Evolutionary conservation across 1,284 basidiomycete genomes (phyloP).

Genomic region (Abortiporus biennis): DNA sequence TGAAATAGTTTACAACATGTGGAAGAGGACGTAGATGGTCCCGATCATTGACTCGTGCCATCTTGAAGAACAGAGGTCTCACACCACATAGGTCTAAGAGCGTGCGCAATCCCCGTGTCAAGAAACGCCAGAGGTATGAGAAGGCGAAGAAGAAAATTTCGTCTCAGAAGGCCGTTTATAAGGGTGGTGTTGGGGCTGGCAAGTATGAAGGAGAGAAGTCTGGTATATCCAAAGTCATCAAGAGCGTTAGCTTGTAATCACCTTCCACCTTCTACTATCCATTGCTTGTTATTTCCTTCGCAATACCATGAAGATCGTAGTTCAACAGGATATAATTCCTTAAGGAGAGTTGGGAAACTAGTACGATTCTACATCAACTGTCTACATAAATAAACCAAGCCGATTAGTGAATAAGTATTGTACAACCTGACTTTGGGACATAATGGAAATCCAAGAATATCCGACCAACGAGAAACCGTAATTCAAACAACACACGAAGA

Average conservation of each 20-base stretch:
- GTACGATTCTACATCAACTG: too few species aligned
- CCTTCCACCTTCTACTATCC: background rate
- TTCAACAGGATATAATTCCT: too few species aligned
- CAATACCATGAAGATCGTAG: background rate
- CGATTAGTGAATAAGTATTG: too few species aligned
- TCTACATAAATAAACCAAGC: too few species aligned
- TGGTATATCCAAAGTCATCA: constrained; percentile 86
- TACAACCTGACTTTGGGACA: too few species aligned
- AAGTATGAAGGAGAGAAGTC: constrained; percentile 67
- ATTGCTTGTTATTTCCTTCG: background rate
- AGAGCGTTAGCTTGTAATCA: constrained; percentile 66
- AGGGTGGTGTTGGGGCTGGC: constrained; percentile 70
- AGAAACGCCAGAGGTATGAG: constrained; percentile 89
- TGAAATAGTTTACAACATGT: constrained; percentile 49
- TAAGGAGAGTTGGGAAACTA: too few species aligned
- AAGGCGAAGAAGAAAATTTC: constrained; percentile 89
- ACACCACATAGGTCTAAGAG: constrained; percentile 83
- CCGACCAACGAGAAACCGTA: too few species aligned
- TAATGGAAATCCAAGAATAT: too few species aligned
- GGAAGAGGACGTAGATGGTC: constrained; percentile 56
- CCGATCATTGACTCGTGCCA: constrained; percentile 85
- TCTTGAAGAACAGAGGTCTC: constrained; percentile 89
- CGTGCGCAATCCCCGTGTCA: constrained; percentile 92
- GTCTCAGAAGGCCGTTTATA: constrained; percentile 86
- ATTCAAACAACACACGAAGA: too few species aligned